These are phyloP conservation scores for Tuber calosporum DNA, from an alignment of 495 filamentous ascomycete species.

Conservation along the genomic window DNA sequence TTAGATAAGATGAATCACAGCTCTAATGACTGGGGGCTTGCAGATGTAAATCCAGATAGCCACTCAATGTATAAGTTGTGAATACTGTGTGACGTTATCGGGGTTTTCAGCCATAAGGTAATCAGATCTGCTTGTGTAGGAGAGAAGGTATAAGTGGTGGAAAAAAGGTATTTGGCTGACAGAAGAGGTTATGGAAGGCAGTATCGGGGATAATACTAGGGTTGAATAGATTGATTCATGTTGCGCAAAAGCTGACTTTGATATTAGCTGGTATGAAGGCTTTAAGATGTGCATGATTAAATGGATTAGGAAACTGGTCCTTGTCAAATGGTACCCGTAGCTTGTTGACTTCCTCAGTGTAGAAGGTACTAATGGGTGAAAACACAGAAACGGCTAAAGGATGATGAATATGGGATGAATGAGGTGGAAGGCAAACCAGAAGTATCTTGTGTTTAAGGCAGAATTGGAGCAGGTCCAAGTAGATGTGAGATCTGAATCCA, in stretches of 20 bases:
- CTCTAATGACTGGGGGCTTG: conserved; percentile 10
- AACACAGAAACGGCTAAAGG: conserved; percentile 6
- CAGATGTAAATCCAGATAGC: background rate
- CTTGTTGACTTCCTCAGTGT: background rate
- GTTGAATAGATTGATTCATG: conserved; percentile 7
- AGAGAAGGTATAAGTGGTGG: too few species aligned
- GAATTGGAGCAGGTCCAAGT: too few species aligned
- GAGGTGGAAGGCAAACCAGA: too few species aligned
- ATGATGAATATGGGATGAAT: conserved; percentile 2
- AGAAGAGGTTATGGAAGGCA: background rate
- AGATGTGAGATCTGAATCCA: too few species aligned
- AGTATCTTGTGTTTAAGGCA: too few species aligned
- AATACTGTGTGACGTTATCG: conserved; percentile 3
- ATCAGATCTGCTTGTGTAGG: background rate
- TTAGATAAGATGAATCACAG: background rate
- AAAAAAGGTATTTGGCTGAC: too few species aligned
- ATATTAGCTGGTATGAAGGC: conserved; percentile 6
- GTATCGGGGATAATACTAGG: background rate
- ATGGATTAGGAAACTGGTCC: conserved; percentile 3
- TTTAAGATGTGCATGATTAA: background rate
- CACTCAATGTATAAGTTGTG: conserved; percentile 8
- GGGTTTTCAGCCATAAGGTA: background rate
- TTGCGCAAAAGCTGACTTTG: background rate
- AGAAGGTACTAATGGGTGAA: background rate
- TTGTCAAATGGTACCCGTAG: background rate